A percentile compares a stretch with the other conserved stretches of the same genome.
phyloP scores from a whole-genome alignment of 768 basidiomycete genomes.

The Rhizopogon vinicolor region DNA sequence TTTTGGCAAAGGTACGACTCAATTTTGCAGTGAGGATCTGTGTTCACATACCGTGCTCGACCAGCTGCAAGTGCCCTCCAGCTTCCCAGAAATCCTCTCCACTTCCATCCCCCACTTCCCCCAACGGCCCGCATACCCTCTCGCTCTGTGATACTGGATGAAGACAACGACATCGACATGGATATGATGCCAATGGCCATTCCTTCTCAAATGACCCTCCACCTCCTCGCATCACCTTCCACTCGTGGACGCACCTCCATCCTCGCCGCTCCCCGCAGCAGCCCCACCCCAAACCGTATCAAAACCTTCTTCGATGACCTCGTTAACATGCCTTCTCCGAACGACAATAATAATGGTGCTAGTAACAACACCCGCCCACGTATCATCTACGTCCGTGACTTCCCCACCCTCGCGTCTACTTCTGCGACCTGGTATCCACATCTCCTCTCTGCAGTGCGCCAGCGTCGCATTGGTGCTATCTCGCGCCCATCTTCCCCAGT shows the following conservation, averaged over 20 bases:
- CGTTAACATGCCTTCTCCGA: slow-evolving; percentile 51
- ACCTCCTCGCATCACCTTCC: slow-evolving; percentile 34
- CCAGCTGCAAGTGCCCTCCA: slow-evolving; percentile 67
- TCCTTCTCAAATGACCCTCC: slow-evolving; percentile 43
- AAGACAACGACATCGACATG: slow-evolving; percentile 50
- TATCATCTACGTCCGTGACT: slow-evolving; percentile 82
- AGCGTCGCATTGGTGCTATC: slow-evolving; percentile 64
- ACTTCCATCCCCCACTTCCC: slow-evolving; percentile 40
- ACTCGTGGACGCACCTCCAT: slow-evolving; percentile 31
- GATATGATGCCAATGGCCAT: slow-evolving; percentile 44
- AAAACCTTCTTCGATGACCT: slow-evolving; percentile 76
- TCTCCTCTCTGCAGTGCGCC: slow-evolving; percentile 72
- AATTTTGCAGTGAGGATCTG: background rate
- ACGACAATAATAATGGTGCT: slow-evolving; percentile 17
- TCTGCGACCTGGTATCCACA: slow-evolving; percentile 78
- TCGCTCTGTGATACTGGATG: slow-evolving; percentile 24
- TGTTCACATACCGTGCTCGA: background rate
- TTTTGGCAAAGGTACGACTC: slow-evolving; percentile 66
- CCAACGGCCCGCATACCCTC: slow-evolving; percentile 18
- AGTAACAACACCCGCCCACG: slow-evolving; percentile 46
- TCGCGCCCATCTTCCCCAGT: slow-evolving; percentile 57
- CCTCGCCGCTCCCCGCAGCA: slow-evolving; percentile 35
- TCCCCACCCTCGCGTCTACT: slow-evolving; percentile 66
- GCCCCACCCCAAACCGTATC: slow-evolving; percentile 47
- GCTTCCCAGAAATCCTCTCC: slow-evolving; percentile 72